phyloP scores from a whole-genome alignment of 2,329 filamentous ascomycete species.

The Aspergillus piperis region DNA sequence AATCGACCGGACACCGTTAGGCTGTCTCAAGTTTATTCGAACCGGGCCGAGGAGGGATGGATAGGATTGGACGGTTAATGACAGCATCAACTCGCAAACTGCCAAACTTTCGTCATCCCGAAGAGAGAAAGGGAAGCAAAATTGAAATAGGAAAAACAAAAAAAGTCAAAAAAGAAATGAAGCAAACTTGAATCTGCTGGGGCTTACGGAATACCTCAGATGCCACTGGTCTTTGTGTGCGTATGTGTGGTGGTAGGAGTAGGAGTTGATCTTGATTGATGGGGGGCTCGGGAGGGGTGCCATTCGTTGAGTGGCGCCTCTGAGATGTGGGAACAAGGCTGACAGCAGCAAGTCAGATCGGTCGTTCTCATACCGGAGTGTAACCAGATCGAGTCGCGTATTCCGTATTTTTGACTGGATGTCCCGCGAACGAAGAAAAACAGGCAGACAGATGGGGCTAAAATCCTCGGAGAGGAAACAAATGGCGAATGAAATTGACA shows the following conservation, averaged over 20 bases:
- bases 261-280: conserved; percentile 15
- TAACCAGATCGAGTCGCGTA: conserved; percentile 27
- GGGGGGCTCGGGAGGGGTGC: conserved; percentile 22
- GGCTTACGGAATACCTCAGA: not conserved
- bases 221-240: not conserved
- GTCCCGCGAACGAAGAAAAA: not conserved
- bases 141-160: no score
- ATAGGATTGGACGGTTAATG: conserved; percentile 10
- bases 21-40: conserved; percentile 45
- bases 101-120: not conserved
- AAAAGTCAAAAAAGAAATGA: not conserved
- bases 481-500: not conserved
- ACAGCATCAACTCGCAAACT: conserved; percentile 14
- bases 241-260: not conserved
- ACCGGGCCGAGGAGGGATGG: conserved; percentile 21
- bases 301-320: conserved; percentile 20
- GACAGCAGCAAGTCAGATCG: conserved; percentile 30
- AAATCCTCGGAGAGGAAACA: not conserved
- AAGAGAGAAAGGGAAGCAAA: no score
- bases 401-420: conserved; percentile 7
- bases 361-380: conserved; percentile 23
- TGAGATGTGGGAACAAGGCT: conserved; percentile 29
- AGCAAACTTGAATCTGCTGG: not conserved
- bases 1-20: conserved; percentile 36
- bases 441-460: not conserved